phyloP scores from a whole-genome alignment of 345 rosid genomes.

The Dipteronia dyeriana region DNA sequence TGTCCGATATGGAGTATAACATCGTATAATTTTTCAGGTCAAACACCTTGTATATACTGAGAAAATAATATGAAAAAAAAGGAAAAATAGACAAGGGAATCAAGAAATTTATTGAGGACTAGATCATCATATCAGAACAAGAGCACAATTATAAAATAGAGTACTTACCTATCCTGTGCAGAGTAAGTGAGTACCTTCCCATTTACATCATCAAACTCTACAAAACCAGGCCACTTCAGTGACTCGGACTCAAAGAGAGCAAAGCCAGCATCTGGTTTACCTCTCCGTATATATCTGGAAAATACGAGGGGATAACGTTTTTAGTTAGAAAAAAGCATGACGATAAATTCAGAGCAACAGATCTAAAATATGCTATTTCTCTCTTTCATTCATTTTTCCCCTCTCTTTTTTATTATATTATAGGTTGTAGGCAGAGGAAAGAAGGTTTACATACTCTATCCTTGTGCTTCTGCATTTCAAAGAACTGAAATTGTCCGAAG shows the following conservation, averaged over 20 bases:
- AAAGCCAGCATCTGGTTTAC: conserved; percentile 77
- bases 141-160: neutral
- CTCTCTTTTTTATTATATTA: neutral
- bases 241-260: conserved; percentile 82
- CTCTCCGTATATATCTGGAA: conserved; percentile 68
- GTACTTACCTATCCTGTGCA: conserved; percentile 68
- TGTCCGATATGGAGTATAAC: conserved; percentile 57
- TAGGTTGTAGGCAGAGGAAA: neutral
- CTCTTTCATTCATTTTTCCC: neutral
- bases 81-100: neutral
- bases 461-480: conserved; percentile 69
- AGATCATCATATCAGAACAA: neutral
- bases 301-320: neutral
- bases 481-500: conserved; percentile 66
- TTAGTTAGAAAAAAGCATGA: neutral
- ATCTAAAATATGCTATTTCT: neutral
- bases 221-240: conserved; percentile 91
- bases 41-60: conserved; percentile 62
- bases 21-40: conserved; percentile 57
- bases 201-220: conserved; percentile 90
- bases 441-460: conserved; percentile 47
- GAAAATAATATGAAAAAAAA: conserved; percentile 5
- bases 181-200: conserved; percentile 84
- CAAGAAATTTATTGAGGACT: conserved; percentile 1
- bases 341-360: conserved; percentile 1